Base-by-base conservation (phyloP, 2,329 filamentous ascomycete genomes). In the Fusarium clavum region DNA sequence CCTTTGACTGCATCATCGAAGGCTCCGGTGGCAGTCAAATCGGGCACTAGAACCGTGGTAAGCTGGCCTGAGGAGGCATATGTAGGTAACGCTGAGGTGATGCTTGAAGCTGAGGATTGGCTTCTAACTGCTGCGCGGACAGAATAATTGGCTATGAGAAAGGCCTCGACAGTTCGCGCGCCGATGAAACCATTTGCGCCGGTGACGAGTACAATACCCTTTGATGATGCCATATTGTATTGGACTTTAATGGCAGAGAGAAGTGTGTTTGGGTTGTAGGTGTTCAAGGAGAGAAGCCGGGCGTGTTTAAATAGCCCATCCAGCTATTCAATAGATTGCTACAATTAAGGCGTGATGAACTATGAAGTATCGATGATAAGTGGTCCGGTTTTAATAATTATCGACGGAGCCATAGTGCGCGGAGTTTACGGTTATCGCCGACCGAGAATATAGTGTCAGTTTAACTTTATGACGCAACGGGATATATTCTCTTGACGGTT, bases 161-260 rank as follows among this genome's bases (percentile, higher is more conserved):
- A 66, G 2, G 63, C 63, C 25, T 65, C 61, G 24, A 65, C 61
- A 0, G 61, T 66, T 1, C 54, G 63, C 6, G 61, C 63, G 1
- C 63, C 63, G 10, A 66, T 66, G 20, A 66, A 66, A 8, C 63
- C 63, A 53, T 66, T 66, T 2, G 61, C 63, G 12, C 63, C 63
- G 1, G 63, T 66, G 29, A 66, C 61, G 6, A 66, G 63, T 27
- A 53, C 63, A 5, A 65, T 18, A 2, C 43, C 61, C 16, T 65
- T 66, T 9, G 27, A 38, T 3, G 61, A 43, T 6, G 54, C 44
- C 63, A 66, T 66, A 1, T n/a, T 59, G 11, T 65, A 1, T 25
- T 47, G 8, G 11, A 1, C 18, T 4, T 6, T 9, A 10, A 12
- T 30, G 11, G 20, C 6, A 22, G 8, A 6, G 16, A 24, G 24